Evolutionary conservation across 2,329 filamentous ascomycete genomes (phyloP).

Genomic region (Arthroderma sp.): DNA sequence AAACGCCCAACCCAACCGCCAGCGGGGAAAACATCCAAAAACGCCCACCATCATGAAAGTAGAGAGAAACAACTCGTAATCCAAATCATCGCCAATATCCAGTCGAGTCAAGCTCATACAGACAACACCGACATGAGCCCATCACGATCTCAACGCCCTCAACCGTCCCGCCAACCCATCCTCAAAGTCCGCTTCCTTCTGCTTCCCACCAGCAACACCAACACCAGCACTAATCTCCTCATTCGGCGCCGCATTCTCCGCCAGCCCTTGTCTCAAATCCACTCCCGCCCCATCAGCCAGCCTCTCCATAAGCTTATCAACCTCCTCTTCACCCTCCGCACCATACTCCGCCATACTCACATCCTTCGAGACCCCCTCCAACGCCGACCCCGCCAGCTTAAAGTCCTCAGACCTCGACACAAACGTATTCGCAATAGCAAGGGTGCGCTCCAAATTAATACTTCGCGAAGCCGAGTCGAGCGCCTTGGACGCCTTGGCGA

Average conservation of each 20-base stretch:
- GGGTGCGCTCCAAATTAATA: conserved; percentile 32
- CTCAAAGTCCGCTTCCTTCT: conserved; percentile 25
- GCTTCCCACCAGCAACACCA: conserved; percentile 26
- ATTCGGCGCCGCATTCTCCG: conserved; percentile 26
- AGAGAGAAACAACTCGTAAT: too few relatives aligned
- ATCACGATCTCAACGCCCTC: conserved; percentile 27
- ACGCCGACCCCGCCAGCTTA: conserved; percentile 29
- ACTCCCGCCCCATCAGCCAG: conserved; percentile 32
- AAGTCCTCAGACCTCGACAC: conserved; percentile 30
- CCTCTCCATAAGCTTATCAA: conserved; percentile 32
- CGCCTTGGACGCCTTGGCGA: conserved; percentile 32
- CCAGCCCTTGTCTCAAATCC: conserved; percentile 27
- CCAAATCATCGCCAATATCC: too few relatives aligned
- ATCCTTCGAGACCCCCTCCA: conserved; percentile 29
- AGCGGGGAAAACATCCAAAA: too few relatives aligned
- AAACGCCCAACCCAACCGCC: too few relatives aligned
- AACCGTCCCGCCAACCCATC: conserved; percentile 30
- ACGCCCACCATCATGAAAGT: too few relatives aligned
- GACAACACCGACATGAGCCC: too few relatives aligned
- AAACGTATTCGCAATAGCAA: conserved; percentile 32
- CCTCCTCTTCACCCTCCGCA: conserved; percentile 27
- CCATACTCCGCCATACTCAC: conserved; percentile 33
- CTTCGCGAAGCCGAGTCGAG: conserved; percentile 32
- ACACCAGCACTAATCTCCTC: conserved; percentile 20
- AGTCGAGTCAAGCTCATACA: too few relatives aligned